Percentiles rank a stretch among this genome's conserved stretches.
Evolutionary conservation across 208 protist genomes (phyloP).

Genomic region (Borovskyia barvae): DNA sequence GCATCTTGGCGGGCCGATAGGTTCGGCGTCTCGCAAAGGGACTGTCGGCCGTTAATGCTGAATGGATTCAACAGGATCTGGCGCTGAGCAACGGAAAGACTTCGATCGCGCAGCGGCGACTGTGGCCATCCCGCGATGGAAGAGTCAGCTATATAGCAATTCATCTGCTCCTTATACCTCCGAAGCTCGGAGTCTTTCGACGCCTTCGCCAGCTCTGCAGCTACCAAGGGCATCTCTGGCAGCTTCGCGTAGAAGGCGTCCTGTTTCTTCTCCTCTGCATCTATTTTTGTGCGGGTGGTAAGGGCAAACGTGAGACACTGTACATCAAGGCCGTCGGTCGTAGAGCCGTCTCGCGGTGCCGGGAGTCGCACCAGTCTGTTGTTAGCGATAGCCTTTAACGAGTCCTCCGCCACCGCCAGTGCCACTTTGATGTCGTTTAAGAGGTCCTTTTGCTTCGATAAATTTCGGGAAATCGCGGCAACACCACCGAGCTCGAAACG

Average conservation of each 20-base stretch:
- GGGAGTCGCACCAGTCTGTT: not conserved
- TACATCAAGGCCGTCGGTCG: conserved; percentile 11
- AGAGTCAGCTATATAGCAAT: conserved; percentile 12
- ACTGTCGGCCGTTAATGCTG: conserved; percentile 1
- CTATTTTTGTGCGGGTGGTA: conserved; percentile 2
- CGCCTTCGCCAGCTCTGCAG: conserved; percentile 15
- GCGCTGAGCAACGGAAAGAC: conserved; percentile 1
- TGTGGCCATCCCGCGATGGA: not conserved
- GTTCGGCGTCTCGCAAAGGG: no score
- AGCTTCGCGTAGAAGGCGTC: conserved; percentile 15
- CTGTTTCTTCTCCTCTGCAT: conserved; percentile 14
- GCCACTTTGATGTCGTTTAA: conserved; percentile 23
- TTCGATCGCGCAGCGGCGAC: not conserved
- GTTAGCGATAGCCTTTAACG: conserved; percentile 2
- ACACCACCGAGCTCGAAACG: conserved; percentile 2
- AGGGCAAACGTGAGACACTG: conserved; percentile 17
- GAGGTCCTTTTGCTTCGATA: conserved; percentile 11
- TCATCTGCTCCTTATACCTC: conserved; percentile 7
- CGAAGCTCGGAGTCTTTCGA: conserved; percentile 5
- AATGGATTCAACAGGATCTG: conserved; percentile 24
- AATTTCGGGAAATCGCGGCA: conserved; percentile 13
- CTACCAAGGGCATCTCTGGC: conserved; percentile 12
- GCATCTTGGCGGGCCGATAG: no score
- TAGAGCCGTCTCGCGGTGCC: not conserved
- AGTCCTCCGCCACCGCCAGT: conserved; percentile 2